Evolutionary conservation across 2,329 filamentous ascomycete genomes (phyloP).

Genomic region (Trichoderma sp.): DNA sequence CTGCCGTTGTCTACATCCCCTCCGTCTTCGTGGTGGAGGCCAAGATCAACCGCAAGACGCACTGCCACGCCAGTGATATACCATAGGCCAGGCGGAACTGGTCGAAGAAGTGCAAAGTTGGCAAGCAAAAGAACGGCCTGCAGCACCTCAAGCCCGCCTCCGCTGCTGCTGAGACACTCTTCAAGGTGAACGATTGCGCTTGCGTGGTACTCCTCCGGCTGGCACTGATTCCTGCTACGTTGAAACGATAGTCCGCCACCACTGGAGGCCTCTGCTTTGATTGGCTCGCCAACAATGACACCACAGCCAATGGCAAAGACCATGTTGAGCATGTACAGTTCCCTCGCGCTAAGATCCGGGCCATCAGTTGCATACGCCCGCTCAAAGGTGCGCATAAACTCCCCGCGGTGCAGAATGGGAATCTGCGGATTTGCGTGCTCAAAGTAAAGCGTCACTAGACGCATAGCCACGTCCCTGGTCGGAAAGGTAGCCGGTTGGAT

Average conservation of each 20-base stretch:
- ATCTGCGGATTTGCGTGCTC: constrained; percentile 97
- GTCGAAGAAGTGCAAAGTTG: constrained; percentile 86
- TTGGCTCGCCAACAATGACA: constrained; percentile 76
- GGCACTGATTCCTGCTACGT: constrained; percentile 53
- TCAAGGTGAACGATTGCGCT: constrained; percentile 92
- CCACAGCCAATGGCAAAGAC: constrained; percentile 95
- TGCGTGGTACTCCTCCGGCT: constrained; percentile 95
- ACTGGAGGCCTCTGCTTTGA: constrained; percentile 52
- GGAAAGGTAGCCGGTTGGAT: constrained; percentile 88
- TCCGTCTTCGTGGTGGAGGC: constrained; percentile 90
- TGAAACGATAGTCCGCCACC: constrained; percentile 40
- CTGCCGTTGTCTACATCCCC: constrained; percentile 61
- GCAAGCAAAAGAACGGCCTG: constrained; percentile 91
- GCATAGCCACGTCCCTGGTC: constrained; percentile 70
- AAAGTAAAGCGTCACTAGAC: constrained; percentile 84
- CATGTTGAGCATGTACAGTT: constrained; percentile 95
- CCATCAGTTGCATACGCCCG: constrained; percentile 73
- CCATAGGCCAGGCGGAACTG: constrained; percentile 92
- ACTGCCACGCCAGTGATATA: constrained; percentile 96
- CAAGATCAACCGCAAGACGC: constrained; percentile 85
- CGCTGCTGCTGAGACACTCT: constrained; percentile 79
- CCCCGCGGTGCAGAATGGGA: constrained; percentile 83
- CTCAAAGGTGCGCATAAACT: constrained; percentile 89
- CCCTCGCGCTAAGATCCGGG: constrained; percentile 70
- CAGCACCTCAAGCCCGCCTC: constrained; percentile 88